These are phyloP conservation scores for Solanum sejunctum DNA, from an alignment of 257 asterid species.

Conservation along the genomic window DNA sequence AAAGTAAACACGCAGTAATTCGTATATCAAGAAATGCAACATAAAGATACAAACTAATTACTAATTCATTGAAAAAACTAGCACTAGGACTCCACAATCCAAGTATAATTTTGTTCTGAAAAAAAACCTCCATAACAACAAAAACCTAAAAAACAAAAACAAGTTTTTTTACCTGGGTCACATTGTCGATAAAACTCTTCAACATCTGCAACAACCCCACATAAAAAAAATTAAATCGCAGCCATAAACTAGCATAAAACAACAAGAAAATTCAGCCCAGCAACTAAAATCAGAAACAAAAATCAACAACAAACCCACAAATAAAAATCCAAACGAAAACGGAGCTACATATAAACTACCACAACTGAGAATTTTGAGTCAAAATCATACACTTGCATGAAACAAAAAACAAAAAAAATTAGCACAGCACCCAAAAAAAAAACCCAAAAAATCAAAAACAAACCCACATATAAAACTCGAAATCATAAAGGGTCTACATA, in stretches of 20 bases:
- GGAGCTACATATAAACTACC: background rate
- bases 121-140: background rate
- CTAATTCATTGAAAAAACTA: background rate
- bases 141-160: background rate
- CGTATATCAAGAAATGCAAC: background rate
- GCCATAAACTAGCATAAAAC: background rate
- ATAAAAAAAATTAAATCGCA: background rate
- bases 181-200: constrained; percentile 14
- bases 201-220: constrained; percentile 8
- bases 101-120: background rate
- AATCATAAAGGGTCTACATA: background rate
- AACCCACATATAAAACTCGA: background rate
- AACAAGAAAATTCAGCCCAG: background rate
- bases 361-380: background rate
- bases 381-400: background rate
- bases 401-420: background rate
- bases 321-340: background rate
- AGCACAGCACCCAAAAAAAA: background rate
- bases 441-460: background rate
- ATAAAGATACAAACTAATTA: background rate
- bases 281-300: background rate
- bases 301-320: background rate
- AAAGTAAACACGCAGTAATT: background rate
- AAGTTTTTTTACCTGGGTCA: constrained; percentile 13
- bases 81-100: background rate